A percentile compares a stretch with the other conserved stretches of the same genome.
Conservation (phyloP, 306 rosid species). For the Dryas octopetala region DNA sequence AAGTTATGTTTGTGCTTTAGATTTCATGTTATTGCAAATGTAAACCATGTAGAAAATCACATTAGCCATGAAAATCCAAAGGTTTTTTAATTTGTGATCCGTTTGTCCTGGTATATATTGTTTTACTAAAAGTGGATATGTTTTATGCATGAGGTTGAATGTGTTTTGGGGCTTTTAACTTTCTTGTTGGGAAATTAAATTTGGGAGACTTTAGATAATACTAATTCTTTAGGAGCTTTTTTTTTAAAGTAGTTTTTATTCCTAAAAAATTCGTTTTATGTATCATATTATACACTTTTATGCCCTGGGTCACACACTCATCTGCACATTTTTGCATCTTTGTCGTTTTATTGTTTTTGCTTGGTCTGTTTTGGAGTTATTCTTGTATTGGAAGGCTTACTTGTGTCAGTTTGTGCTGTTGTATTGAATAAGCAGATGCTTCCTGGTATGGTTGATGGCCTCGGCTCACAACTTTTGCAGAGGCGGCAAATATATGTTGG, state of each 20-base stretch:
- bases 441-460: constrained; percentile 87
- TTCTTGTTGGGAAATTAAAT: no score
- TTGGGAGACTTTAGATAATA: no score
- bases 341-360: background rate
- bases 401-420: constrained; percentile 14
- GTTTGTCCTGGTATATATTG: no score
- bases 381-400: constrained; percentile 3
- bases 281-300: background rate
- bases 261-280: background rate
- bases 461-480: constrained; percentile 69
- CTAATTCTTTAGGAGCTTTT: no score
- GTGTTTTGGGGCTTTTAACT: no score
- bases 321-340: background rate
- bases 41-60: no score
- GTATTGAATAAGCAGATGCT: constrained; percentile 48
- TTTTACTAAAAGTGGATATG: no score
- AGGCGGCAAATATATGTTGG: constrained; percentile 84
- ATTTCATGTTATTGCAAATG: no score
- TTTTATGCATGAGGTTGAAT: no score
- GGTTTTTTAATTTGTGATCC: no score
- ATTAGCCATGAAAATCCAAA: no score
- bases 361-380: background rate
- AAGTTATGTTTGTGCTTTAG: no score
- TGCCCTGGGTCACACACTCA: background rate
- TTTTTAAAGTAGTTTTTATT: background rate